These are phyloP conservation scores for Paracoccidioides brasiliensis DNA, from an alignment of 2,329 filamentous ascomycete species.

Conservation along the genomic window DNA sequence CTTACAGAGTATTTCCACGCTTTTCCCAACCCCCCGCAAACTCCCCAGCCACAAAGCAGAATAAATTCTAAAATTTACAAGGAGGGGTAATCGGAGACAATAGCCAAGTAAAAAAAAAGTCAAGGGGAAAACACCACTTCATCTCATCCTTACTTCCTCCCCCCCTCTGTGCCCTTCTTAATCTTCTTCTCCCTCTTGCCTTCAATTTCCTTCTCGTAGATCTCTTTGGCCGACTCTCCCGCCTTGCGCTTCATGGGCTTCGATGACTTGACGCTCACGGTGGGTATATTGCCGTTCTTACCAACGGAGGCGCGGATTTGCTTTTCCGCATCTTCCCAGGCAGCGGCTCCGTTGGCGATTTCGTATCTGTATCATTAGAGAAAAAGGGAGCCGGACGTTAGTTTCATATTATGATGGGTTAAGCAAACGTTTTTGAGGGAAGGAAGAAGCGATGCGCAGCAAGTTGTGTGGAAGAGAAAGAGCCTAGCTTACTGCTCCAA, in stretches of 20 bases:
- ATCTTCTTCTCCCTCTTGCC: slow-evolving; percentile 33
- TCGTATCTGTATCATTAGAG: slow-evolving; percentile 25
- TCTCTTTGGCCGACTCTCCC: slow-evolving; percentile 39
- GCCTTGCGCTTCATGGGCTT: slow-evolving; percentile 63
- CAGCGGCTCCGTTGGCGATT: slow-evolving; percentile 34
- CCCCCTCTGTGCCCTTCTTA: slow-evolving; percentile 32
- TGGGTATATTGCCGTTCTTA: slow-evolving; percentile 40
- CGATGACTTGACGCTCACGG: slow-evolving; percentile 67
- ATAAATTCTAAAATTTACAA: neutral
- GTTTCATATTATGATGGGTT: neutral
- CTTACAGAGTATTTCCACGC: too few relatives aligned
- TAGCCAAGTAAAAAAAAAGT: neutral
- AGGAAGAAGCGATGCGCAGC: neutral
- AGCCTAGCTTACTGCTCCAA: slow-evolving; percentile 58
- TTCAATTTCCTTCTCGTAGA: slow-evolving; percentile 32
- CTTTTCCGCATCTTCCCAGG: slow-evolving; percentile 56
- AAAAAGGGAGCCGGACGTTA: neutral
- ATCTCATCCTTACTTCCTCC: slow-evolving; percentile 18
- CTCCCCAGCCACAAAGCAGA: neutral
- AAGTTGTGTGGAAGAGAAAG: neutral
- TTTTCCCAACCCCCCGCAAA: neutral
- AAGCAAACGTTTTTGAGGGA: neutral
- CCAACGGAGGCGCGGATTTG: slow-evolving; percentile 46
- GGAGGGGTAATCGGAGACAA: neutral
- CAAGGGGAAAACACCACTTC: neutral